Conservation (phyloP, 169 alveolate genomes). For the Cryptosporidium meleagridis region DNA sequence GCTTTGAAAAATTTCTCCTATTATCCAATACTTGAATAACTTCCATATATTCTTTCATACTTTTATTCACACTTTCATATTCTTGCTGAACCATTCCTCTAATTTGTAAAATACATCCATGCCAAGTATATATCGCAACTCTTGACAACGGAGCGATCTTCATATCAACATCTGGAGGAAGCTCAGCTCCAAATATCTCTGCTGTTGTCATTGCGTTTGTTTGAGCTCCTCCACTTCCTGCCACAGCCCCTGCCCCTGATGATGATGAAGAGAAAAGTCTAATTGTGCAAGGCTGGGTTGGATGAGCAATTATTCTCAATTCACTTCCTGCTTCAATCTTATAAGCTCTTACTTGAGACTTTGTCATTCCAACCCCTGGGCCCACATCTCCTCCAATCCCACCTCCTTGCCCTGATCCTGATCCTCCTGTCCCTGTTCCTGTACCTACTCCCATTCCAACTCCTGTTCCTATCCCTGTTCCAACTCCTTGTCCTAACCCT, state of each 20-base stretch:
- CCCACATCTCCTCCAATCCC: background rate
- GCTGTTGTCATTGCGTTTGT: conserved; percentile 78
- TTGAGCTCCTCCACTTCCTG: conserved; percentile 5
- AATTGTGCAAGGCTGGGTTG: conserved; percentile 52
- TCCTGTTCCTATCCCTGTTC: background rate
- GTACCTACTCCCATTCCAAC: background rate
- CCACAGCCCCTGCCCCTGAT: background rate
- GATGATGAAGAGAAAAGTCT: conserved; percentile 47
- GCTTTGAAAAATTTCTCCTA: conserved; percentile 84
- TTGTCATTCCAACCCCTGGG: conserved; percentile 1
- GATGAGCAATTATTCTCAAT: conserved; percentile 64
- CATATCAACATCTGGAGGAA: conserved; percentile 86
- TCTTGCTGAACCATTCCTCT: conserved; percentile 88
- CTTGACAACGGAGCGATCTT: conserved; percentile 82
- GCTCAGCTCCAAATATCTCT: conserved; percentile 87
- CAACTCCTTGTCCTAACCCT: background rate
- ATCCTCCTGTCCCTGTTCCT: background rate
- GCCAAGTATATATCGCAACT: conserved; percentile 88
- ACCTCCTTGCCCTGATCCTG: background rate
- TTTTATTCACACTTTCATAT: conserved; percentile 85
- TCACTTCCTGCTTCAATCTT: conserved; percentile 72
- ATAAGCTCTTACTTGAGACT: conserved; percentile 70
- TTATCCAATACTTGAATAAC: conserved; percentile 83
- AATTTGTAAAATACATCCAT: conserved; percentile 88
- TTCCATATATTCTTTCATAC: conserved; percentile 87